Evolutionary conservation across 148 eudicot species (phyloP).

Genomic region (Dysphania ambrosioides): DNA sequence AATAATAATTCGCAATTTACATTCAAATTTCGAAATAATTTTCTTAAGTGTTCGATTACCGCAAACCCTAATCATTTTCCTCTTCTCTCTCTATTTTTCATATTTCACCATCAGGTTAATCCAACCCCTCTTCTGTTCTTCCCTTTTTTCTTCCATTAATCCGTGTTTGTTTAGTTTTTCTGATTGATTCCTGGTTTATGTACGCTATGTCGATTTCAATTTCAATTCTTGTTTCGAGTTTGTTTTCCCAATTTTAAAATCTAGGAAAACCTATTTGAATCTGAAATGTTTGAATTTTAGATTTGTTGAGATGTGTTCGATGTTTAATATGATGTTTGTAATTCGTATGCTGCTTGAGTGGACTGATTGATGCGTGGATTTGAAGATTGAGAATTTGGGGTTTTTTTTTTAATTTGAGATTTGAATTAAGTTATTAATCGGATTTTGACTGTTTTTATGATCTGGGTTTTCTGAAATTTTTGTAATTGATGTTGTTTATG

Average conservation of each 20-base stretch:
- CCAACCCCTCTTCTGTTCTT: background rate
- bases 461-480: background rate
- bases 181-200: no score
- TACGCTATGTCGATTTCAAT: no score
- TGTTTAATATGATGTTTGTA: background rate
- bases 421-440: background rate
- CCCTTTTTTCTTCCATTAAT: no score
- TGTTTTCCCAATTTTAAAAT: no score
- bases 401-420: no score
- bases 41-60: background rate
- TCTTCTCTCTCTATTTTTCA: no score
- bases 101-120: background rate
- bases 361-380: background rate
- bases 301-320: no score
- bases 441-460: background rate
- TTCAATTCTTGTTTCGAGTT: no score
- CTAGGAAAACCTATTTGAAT: no score
- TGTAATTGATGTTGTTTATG: no score
- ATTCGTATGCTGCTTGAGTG: background rate
- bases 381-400: background rate
- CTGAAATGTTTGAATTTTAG: background rate
- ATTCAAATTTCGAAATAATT: background rate
- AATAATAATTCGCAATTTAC: background rate
- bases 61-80: background rate
- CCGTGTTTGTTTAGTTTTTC: no score